A percentile compares a stretch with the other conserved stretches of the same genome.
These are phyloP conservation scores for Funneliformis geosporum DNA, from an alignment of 192 early-diverging fungal genomes.

Conservation along the genomic window DNA sequence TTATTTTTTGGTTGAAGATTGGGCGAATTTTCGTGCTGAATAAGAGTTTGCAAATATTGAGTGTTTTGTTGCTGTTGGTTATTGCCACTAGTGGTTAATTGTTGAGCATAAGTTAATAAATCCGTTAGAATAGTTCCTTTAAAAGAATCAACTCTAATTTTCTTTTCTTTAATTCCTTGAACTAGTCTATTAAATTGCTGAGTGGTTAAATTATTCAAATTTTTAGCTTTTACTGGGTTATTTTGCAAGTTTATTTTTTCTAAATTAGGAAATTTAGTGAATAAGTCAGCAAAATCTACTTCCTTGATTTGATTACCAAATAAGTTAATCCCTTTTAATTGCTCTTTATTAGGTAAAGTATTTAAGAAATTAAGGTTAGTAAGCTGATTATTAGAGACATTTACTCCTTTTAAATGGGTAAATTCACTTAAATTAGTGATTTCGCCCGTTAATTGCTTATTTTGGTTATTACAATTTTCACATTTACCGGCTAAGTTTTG, in stretches of 20 bases:
- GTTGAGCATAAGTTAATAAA: slow-evolving; percentile 13
- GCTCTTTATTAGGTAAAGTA: slow-evolving; percentile 10
- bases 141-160: not conserved
- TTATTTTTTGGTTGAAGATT: not conserved
- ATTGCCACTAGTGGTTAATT: not conserved
- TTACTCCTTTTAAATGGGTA: not conserved
- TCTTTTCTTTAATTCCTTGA: not conserved
- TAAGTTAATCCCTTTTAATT: not conserved
- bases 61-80: not conserved
- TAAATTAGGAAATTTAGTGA: slow-evolving; percentile 15
- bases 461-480: not conserved
- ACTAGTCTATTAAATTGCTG: slow-evolving; percentile 9
- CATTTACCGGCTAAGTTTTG: not conserved
- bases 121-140: slow-evolving; percentile 17
- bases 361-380: not conserved
- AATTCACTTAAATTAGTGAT: slow-evolving; percentile 1
- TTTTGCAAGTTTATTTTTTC: too few species aligned
- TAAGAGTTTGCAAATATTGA: not conserved
- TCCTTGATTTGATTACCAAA: not conserved
- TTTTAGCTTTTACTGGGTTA: not conserved
- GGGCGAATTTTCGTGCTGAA: not conserved
- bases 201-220: slow-evolving; percentile 7
- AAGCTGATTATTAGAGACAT: slow-evolving; percentile 6
- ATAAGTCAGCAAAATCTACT: not conserved
- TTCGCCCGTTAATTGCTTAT: not conserved